phyloP scores from a whole-genome alignment of 352 stramenopile genomes.

The Globisporangium carolinianum region DNA sequence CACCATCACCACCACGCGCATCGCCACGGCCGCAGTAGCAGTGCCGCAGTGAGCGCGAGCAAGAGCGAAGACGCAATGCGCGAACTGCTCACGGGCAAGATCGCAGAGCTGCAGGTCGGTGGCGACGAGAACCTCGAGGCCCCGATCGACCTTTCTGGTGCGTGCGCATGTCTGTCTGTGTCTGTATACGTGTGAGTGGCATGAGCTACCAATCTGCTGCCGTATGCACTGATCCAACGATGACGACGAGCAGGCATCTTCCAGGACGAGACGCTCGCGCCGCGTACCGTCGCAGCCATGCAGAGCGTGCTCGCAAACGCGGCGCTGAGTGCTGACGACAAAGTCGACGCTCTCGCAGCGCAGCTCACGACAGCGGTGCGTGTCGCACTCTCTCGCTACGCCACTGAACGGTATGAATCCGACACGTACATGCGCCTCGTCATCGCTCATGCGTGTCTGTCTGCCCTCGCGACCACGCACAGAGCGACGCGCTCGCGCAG shows the following conservation, averaged over 20 bases:
- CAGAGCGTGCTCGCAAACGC: conserved; percentile 31
- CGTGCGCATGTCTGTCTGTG: conserved; percentile 2
- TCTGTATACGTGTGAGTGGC: conserved; percentile 1
- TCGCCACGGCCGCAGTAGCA: conserved; percentile 21
- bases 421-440: conserved; percentile 3
- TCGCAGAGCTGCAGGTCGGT: conserved; percentile 80
- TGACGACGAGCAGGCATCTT: conserved; percentile 35
- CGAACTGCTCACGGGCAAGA: conserved; percentile 79
- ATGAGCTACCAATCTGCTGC: not conserved
- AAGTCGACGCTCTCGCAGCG: conserved; percentile 28
- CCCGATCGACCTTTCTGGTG: conserved; percentile 64
- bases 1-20: conserved; percentile 9
- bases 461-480: too few species aligned
- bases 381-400: not conserved
- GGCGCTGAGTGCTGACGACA: conserved; percentile 33
- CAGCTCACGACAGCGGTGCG: conserved; percentile 16
- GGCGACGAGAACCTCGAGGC: conserved; percentile 70
- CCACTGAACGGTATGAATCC: not conserved
- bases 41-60: conserved; percentile 16
- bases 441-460: too few species aligned
- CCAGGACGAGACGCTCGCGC: conserved; percentile 42
- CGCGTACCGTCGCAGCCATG: conserved; percentile 25
- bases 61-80: conserved; percentile 46
- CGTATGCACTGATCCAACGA: too few species aligned
- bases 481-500: conserved; percentile 51